Evolutionary conservation across 23 red algal genomes (phyloP), one percentile per base, ranked within the genome.

Genomic region (Gracilaria gracilis): DNA sequence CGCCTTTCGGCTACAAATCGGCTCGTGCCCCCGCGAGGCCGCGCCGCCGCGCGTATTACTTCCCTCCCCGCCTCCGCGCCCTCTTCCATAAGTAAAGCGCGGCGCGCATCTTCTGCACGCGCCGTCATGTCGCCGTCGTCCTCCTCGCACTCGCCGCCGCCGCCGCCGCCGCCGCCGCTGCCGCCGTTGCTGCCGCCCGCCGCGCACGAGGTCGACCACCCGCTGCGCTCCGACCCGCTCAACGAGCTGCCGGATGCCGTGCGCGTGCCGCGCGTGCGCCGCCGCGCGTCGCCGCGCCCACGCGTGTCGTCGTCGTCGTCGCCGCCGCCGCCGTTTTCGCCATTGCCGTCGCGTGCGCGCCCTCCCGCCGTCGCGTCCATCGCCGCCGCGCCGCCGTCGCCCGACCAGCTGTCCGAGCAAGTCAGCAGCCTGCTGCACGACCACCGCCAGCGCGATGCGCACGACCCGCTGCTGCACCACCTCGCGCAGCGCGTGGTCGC

Each of bases 191-290:
- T 23, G 23, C 61, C 61, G 61, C 9, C 61, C 25, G 61, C 25
- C 61, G 25, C 61, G 24, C 61, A 32, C 36, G 62, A 69, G 20
- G 51, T 21, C 15, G 86, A 89, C 23, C 86, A 89, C 40, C 86
- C 86, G 17, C 72, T 89, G 33, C 86, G 86, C 35, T n/a, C 35
- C 23, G 86, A 89, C 75, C 86, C 86, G 32, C 72, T 89, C 20
- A 79, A 89, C 44, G 72, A 20, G 11, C 40, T 89, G 32, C 86
- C 86, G 12, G 86, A 89, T 48, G 86, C 86, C 51, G 72, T 89
- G 40, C 42, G 16, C 15, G 75, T 80, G 17, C 72, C 86, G 11
- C 86, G 71, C 42, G n/a, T n/a, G n/a, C 86, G 14, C 86, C 72
- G 4, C 16, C 72, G n/a, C 86, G 85, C 19, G 37, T 49, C 44